These are phyloP conservation scores for Starmerella floricola DNA, from an alignment of 805 yeast species.

Conservation along the genomic window DNA sequence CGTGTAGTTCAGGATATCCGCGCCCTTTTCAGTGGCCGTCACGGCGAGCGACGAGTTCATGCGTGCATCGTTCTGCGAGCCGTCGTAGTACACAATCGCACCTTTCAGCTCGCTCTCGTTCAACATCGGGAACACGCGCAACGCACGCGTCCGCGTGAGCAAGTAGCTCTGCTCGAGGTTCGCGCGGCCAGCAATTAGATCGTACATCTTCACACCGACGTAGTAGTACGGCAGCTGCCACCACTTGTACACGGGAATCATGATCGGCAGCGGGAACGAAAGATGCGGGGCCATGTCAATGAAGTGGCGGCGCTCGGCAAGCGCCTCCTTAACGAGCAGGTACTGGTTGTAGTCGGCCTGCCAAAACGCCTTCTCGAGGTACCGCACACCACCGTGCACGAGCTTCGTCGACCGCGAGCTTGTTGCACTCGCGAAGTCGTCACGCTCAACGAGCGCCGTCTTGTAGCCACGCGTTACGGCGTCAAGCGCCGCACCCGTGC, in stretches of 20 bases:
- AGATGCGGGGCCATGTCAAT: slow-evolving; percentile 86
- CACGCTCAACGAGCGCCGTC: slow-evolving; percentile 74
- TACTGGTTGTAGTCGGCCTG: slow-evolving; percentile 82
- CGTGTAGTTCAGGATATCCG: slow-evolving; percentile 77
- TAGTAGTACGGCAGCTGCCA: slow-evolving; percentile 95
- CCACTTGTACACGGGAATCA: slow-evolving; percentile 91
- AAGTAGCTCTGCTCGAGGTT: slow-evolving; percentile 69
- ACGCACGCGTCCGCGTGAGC: slow-evolving; percentile 51
- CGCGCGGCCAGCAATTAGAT: slow-evolving; percentile 80
- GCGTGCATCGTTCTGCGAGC: slow-evolving; percentile 85
- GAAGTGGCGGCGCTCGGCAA: slow-evolving; percentile 76
- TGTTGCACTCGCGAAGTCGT: slow-evolving; percentile 86
- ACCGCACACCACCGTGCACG: slow-evolving; percentile 96
- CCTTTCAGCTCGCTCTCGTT: slow-evolving; percentile 71
- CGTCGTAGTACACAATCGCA: slow-evolving; percentile 88
- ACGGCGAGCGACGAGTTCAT: slow-evolving; percentile 77
- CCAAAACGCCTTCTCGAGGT: slow-evolving; percentile 88
- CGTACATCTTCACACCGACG: slow-evolving; percentile 83
- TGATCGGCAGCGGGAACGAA: slow-evolving; percentile 72
- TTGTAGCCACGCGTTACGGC: slow-evolving; percentile 83
- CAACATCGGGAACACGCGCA: slow-evolving; percentile 74
- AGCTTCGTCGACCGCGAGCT: slow-evolving; percentile 89
- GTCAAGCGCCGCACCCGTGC: slow-evolving; percentile 86
- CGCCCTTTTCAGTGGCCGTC: slow-evolving; percentile 78
- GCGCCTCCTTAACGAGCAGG: slow-evolving; percentile 78